phyloP scores from a whole-genome alignment of 140 eudicot species.

The Flaveria floridana region DNA sequence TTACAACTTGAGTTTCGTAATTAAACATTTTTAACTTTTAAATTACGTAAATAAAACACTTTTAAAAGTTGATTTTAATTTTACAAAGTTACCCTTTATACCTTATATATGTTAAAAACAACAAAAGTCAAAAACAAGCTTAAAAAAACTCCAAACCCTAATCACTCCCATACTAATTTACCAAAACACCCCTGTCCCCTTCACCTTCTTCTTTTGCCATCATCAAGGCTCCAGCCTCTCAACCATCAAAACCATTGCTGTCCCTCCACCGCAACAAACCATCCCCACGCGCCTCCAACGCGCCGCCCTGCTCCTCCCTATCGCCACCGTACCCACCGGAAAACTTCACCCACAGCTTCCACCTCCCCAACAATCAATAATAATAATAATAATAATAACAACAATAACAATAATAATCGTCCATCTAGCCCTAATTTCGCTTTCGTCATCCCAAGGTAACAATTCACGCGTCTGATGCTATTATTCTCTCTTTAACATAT shows the following conservation, averaged over 20 bases:
- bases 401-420: too few species aligned
- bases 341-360: conserved; percentile 20
- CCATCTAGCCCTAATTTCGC: conserved; percentile 9
- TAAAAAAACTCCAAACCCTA: conserved; percentile 20
- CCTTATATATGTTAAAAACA: too few species aligned
- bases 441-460: conserved; percentile 36
- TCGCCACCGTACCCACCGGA: conserved; percentile 17
- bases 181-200: conserved; percentile 20
- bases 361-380: conserved; percentile 12
- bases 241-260: conserved; percentile 17
- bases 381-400: too few species aligned
- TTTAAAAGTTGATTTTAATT: too few species aligned
- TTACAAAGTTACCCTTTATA: too few species aligned
- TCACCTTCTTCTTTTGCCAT: background rate
- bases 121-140: too few species aligned
- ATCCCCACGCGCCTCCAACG: conserved; percentile 36
- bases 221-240: conserved; percentile 27
- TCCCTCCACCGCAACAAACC: conserved; percentile 20
- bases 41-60: too few species aligned
- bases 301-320: conserved; percentile 32
- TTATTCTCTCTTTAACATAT: background rate
- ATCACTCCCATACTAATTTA: conserved; percentile 6
- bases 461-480: background rate
- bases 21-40: too few species aligned
- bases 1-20: too few species aligned